A percentile compares a stretch with the other conserved stretches of the same genome.
phyloP scores from a whole-genome alignment of 2,329 filamentous ascomycete genomes.

The Graphium sp. region DNA sequence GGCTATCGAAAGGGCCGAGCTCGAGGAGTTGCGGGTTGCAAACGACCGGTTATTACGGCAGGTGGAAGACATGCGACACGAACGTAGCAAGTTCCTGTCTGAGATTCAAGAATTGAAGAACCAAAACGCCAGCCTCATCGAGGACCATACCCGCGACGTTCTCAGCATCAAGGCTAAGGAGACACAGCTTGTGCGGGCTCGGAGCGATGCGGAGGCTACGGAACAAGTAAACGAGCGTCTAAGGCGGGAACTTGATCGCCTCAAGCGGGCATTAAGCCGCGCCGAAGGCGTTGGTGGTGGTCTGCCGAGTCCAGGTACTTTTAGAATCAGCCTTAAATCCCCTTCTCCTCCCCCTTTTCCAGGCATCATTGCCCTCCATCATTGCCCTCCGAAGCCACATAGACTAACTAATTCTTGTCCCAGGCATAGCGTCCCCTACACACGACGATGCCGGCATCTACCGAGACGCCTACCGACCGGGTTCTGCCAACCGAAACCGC shows the following conservation, averaged over 20 bases:
- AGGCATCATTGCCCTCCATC: too few relatives aligned
- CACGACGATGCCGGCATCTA: slow-evolving; percentile 45
- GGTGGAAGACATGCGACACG: slow-evolving; percentile 65
- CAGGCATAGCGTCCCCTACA: slow-evolving; percentile 29
- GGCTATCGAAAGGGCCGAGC: slow-evolving; percentile 73
- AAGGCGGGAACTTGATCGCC: slow-evolving; percentile 72
- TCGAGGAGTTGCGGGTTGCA: slow-evolving; percentile 73
- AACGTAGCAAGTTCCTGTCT: slow-evolving; percentile 65
- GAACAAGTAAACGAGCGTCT: slow-evolving; percentile 76
- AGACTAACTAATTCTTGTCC: slow-evolving; percentile 7
- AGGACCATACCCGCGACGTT: slow-evolving; percentile 90
- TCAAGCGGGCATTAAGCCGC: slow-evolving; percentile 70
- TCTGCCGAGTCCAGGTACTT: slow-evolving; percentile 18
- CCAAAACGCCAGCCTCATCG: slow-evolving; percentile 89
- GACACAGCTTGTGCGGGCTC: slow-evolving; percentile 82
- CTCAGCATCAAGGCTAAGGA: slow-evolving; percentile 97
- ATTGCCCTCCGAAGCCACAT: slow-evolving; percentile 6
- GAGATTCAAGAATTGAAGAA: slow-evolving; percentile 92
- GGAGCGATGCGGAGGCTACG: slow-evolving; percentile 76
- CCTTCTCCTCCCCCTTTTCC: too few relatives aligned
- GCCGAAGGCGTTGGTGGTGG: slow-evolving; percentile 32
- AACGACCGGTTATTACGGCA: slow-evolving; percentile 64
- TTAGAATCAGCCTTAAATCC: too few relatives aligned
- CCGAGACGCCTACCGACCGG: slow-evolving; percentile 22
- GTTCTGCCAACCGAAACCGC: slow-evolving; percentile 25